phyloP scores from a whole-genome alignment of 2,329 filamentous ascomycete species.

The Diaporthe caulivora region DNA sequence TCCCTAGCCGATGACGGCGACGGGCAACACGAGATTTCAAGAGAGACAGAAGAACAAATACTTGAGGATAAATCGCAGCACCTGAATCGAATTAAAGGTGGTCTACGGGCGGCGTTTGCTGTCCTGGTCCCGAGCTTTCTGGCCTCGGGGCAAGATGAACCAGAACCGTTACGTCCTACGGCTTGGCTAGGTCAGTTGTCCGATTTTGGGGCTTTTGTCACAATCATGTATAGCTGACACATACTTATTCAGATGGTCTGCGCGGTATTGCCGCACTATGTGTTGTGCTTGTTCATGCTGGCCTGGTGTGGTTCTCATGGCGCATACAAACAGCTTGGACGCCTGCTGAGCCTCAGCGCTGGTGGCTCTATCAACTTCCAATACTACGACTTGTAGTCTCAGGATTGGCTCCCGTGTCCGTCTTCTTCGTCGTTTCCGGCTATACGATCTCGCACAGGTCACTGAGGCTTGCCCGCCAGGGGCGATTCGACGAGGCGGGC shows the following conservation, averaged over 20 bases:
- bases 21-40: too few relatives aligned
- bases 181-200: constrained; percentile 37
- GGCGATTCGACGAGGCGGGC: constrained; percentile 41
- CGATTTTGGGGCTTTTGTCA: too few relatives aligned
- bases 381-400: constrained; percentile 48
- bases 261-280: constrained; percentile 43
- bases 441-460: constrained; percentile 54
- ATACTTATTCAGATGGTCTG: constrained; percentile 40
- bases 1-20: too few relatives aligned
- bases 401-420: constrained; percentile 48
- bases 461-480: constrained; percentile 45
- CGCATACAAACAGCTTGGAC: constrained; percentile 37
- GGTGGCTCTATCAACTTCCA: constrained; percentile 45
- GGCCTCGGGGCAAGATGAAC: neutral
- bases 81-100: too few relatives aligned
- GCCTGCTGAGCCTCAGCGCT: constrained; percentile 8
- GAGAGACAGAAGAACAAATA: too few relatives aligned
- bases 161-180: constrained; percentile 24
- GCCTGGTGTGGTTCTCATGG: constrained; percentile 40
- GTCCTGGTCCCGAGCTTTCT: constrained; percentile 19
- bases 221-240: neutral
- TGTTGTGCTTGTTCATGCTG: constrained; percentile 42
- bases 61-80: too few relatives aligned
- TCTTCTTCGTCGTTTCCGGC: constrained; percentile 56
- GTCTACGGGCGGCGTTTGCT: neutral